Percentiles rank a stretch among this genome's conserved stretches.
These are phyloP conservation scores for Striga hermonthica DNA, from an alignment of 305 asterid genomes.

Conservation along the genomic window DNA sequence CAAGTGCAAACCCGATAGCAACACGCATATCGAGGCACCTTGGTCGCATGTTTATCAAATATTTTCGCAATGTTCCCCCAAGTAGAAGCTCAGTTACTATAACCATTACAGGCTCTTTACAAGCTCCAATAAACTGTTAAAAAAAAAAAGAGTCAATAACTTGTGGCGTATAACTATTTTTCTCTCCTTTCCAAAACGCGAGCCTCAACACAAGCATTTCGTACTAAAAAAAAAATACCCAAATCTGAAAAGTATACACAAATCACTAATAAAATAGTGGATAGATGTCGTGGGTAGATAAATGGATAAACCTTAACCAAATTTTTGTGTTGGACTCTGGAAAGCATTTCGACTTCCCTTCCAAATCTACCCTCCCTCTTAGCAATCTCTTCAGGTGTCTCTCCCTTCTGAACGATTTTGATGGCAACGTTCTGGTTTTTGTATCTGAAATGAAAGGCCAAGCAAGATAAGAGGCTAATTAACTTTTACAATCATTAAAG, in stretches of 20 bases:
- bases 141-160: background rate
- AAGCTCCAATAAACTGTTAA: constrained; percentile 58
- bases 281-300: too few species aligned
- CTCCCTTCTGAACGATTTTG: constrained; percentile 75
- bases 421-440: constrained; percentile 92
- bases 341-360: constrained; percentile 90
- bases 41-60: constrained; percentile 50
- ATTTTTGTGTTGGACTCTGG: constrained; percentile 92
- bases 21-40: constrained; percentile 43
- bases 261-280: too few species aligned
- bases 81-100: constrained; percentile 61
- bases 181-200: too few species aligned
- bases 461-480: constrained; percentile 3
- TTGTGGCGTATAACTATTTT: too few species aligned
- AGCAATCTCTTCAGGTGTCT: constrained; percentile 74
- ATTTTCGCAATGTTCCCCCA: constrained; percentile 55
- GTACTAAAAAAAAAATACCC: background rate
- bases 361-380: constrained; percentile 75
- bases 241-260: too few species aligned
- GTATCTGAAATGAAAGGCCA: constrained; percentile 49
- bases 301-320: constrained; percentile 74
- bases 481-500: constrained; percentile 16
- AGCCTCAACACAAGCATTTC: background rate
- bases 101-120: constrained; percentile 61
- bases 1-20: constrained; percentile 54